Evolutionary conservation across 169 alveolate species (phyloP), one percentile per base, ranked within the genome.

Genomic region (Plasmodium reichenowi): DNA sequence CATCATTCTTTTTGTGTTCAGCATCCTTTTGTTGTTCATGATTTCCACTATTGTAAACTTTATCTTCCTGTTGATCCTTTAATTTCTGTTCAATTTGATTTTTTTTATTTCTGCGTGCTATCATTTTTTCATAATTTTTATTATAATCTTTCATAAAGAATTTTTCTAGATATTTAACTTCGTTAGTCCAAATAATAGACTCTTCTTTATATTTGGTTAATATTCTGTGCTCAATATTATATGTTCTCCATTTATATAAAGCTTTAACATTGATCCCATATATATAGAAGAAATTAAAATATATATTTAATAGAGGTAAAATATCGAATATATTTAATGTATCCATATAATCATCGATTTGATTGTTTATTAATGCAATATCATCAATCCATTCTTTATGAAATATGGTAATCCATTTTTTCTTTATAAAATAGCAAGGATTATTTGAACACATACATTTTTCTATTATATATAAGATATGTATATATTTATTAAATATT

Each of bases 281-380:
- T 6, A 60, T 72, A 24, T 26, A 20, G 56, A 72, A 72, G 17
- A 24, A 38, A 38, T 52, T 72, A 72, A 72, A 72, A 72, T 72
- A 72, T 15, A 43, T 54, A 12, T 58, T 52, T 62, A 72, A 26
- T 12, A 60, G 43, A 17, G 85, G 85, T 1, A 54, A 3, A 15
- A 72, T n/a, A 26, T 72, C 71, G 17, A 72, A 38, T 29, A 15
- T 38, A 38, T 72, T 72, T 15, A 72, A 24, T 4, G 13, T 7
- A 12, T 17, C 15, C 12, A 52, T 26, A 7, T 20, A 3, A 26
- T 54, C 3, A 0, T 3, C 10, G 12, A 54, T 26, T 72, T 50
- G 45, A 12, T 45, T 10, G 22, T 29, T 22, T 38, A 72, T 6
- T 0, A 7, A n/a, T 0, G 12, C 12, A 38, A 72, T 5, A 8